Evolutionary conservation across 2,329 filamentous ascomycete genomes (phyloP).

Genomic region (Beauveria medogensis): DNA sequence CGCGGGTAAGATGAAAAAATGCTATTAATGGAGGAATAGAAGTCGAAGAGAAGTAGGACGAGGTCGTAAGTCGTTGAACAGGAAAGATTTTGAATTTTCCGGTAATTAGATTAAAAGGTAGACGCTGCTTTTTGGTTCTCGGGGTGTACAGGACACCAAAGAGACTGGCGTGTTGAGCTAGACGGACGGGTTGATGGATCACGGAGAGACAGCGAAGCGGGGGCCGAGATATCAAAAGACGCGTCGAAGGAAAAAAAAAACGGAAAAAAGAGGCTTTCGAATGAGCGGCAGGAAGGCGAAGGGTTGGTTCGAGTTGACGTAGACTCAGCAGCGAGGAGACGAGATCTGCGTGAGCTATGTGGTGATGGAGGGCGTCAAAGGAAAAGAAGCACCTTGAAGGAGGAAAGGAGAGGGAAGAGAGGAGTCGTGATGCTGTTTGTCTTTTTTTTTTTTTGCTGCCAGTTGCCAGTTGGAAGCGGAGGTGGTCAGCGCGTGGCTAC

Average conservation of each 20-base stretch:
- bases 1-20: background rate
- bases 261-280: background rate
- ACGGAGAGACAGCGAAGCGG: conserved; percentile 4
- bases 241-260: conserved; percentile 1
- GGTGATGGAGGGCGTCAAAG: conserved; percentile 7
- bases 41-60: background rate
- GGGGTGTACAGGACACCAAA: background rate
- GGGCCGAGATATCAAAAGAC: conserved; percentile 5
- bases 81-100: background rate
- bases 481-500: background rate
- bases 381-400: conserved; percentile 1
- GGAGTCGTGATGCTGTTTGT: conserved; percentile 5
- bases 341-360: conserved; percentile 10
- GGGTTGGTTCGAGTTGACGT: background rate
- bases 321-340: conserved; percentile 12
- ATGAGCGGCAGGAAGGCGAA: conserved; percentile 4
- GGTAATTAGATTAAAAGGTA: background rate
- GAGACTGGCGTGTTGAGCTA: background rate
- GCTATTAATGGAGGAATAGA: background rate
- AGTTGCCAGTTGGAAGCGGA: background rate
- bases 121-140: background rate
- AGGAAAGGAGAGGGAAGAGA: background rate
- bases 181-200: background rate
- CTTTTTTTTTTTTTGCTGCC: background rate
- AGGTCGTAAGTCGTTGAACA: conserved; percentile 6